These are phyloP conservation scores for Aspergillus sp. DNA, from an alignment of 2,329 filamentous ascomycete species.

Conservation along the genomic window DNA sequence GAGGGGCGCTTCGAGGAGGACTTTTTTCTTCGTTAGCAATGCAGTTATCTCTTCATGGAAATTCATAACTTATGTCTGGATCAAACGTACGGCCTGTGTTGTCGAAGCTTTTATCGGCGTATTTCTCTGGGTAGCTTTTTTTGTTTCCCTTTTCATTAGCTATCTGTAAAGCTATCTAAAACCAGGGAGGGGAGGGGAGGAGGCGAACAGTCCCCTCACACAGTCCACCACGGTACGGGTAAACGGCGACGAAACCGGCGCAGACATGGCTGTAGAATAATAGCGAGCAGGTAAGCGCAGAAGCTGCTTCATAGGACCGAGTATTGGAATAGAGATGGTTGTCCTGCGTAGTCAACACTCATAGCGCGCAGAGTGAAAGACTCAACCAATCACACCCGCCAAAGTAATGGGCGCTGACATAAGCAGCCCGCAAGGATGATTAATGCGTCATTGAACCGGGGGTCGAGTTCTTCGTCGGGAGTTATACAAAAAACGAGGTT, in stretches of 20 bases:
- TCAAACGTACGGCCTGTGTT: conserved; percentile 69
- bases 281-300: conserved; percentile 12
- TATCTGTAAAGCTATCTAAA: neutral
- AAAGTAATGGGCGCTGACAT: conserved; percentile 1
- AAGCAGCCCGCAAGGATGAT: conserved; percentile 7
- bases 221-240: conserved; percentile 62
- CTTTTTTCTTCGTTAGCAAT: conserved; percentile 25
- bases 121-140: conserved; percentile 71
- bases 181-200: neutral
- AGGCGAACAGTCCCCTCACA: conserved; percentile 67
- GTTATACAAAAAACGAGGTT: no score
- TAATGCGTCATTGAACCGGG: conserved; percentile 6
- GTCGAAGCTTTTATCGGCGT: conserved; percentile 87
- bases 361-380: no score
- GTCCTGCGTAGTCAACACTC: neutral
- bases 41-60: neutral
- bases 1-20: conserved; percentile 62
- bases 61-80: neutral
- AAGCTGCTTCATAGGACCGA: conserved; percentile 22
- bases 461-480: no score
- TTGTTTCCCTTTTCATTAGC: conserved; percentile 4
- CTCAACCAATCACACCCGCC: conserved; percentile 1
- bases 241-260: conserved; percentile 49
- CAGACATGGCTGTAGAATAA: conserved; percentile 24
- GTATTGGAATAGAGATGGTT: neutral